phyloP scores from a whole-genome alignment of 2,329 filamentous ascomycete species.

The Aspergillus brasiliensis region DNA sequence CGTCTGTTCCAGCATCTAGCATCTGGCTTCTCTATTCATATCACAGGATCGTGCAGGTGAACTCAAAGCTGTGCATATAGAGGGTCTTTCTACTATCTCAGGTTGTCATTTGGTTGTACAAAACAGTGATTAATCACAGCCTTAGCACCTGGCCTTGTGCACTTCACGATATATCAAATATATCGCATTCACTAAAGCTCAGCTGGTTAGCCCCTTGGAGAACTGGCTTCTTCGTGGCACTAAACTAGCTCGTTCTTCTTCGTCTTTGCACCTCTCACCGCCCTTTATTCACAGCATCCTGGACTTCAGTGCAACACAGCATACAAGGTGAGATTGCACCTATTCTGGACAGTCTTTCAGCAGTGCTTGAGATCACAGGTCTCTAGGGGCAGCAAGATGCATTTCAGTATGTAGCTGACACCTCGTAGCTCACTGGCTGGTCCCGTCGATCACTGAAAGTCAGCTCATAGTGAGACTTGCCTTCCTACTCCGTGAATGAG shows the following conservation, averaged over 20 bases:
- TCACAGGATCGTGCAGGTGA: neutral
- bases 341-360: neutral
- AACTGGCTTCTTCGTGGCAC: neutral
- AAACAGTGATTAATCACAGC: neutral
- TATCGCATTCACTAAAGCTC: neutral
- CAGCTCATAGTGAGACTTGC: neutral
- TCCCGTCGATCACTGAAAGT: neutral
- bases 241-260: neutral
- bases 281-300: neutral
- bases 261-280: neutral
- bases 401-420: neutral
- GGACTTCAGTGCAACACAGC: neutral
- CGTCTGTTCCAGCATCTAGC: neutral
- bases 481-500: neutral
- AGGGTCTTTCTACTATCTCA: neutral
- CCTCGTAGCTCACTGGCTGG: neutral
- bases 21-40: neutral
- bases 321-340: neutral
- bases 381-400: neutral
- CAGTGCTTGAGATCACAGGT: neutral
- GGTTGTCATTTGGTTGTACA: neutral
- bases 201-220: neutral
- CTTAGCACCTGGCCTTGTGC: neutral
- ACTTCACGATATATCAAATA: neutral
- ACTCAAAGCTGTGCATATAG: neutral